Base-by-base conservation (phyloP, 2,329 filamentous ascomycete genomes). In the Epichloe coenophiala region DNA sequence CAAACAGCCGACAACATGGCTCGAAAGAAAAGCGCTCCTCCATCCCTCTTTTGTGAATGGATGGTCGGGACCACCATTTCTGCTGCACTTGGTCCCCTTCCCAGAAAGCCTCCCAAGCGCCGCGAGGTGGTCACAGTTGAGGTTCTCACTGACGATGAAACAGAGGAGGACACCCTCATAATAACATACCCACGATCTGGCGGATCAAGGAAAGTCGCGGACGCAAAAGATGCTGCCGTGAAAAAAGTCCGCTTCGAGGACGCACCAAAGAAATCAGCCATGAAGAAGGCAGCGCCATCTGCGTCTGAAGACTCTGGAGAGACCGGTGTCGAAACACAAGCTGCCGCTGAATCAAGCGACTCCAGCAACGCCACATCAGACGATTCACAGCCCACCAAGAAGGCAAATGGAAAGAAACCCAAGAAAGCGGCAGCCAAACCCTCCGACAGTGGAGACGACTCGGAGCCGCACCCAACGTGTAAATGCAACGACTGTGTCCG, bases 111-210 rank as follows among this genome's bases (percentile, higher is more conserved):
- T 38, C 58, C 48, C 19, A 61, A 51, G 48, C 56, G 54, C 39
- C 58, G 63, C 45, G 62, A 63, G 17, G 60, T 70, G 11, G 57
- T 73, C 51, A 66, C 59, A 21, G 58, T 76, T 35, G 65, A 72
- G 48, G 58, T 76, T 2, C 65, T 68, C 13, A 77, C 75, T 11
- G 74, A 79, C 53, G 74, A 78, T 42, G 73, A 76, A 50, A 68
- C 67, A n/a, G 69, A 71, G 7, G 65, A 69, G 27, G 75, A 79
- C 48, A 71, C 66, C 3, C 60, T 78, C 49, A 67, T 62, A 17
- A 60, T 79, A 38, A 74, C 71, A 1, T 74, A 75, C 48, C 74
- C 75, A 1, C 70, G 73, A 48, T 61, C 64, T 4, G 58, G 64
- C 15, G 53, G 51, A 36, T 48, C 33, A 6, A 37, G 43, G 40